Percentiles rank a stretch among this genome's conserved stretches.
phyloP scores from a whole-genome alignment of 2,329 filamentous ascomycete species.

The Arthrinium puccinioides region DNA sequence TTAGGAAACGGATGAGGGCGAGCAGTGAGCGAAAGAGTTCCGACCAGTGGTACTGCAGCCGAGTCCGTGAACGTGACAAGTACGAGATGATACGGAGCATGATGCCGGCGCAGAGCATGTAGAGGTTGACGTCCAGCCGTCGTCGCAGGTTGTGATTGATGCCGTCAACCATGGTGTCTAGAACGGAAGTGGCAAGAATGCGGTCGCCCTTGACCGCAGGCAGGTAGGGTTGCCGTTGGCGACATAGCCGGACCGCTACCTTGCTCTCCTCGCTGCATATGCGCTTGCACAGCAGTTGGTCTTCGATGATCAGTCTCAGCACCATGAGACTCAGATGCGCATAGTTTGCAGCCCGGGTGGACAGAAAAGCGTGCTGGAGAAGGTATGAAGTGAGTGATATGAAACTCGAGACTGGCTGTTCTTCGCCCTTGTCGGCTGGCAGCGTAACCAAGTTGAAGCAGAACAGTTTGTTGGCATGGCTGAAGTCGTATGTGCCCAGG shows the following conservation, averaged over 20 bases:
- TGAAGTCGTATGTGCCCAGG: constrained; percentile 86
- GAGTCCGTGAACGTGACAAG: constrained; percentile 72
- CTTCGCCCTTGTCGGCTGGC: constrained; percentile 53
- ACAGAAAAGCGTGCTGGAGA: constrained; percentile 86
- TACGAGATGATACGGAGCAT: constrained; percentile 78
- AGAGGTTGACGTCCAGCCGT: constrained; percentile 76
- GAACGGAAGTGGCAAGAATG: constrained; percentile 64
- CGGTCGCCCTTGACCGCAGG: constrained; percentile 68
- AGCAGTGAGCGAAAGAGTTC: constrained; percentile 89
- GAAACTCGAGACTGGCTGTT: constrained; percentile 73
- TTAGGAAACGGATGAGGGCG: constrained; percentile 82
- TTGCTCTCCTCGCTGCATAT: constrained; percentile 76
- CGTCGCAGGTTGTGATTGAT: constrained; percentile 90
- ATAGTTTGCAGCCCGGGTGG: constrained; percentile 70
- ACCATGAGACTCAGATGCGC: constrained; percentile 80
- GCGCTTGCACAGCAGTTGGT: constrained; percentile 71
- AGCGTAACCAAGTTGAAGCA: constrained; percentile 73
- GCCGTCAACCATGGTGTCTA: constrained; percentile 84
- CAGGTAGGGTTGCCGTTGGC: constrained; percentile 80
- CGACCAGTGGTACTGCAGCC: constrained; percentile 87
- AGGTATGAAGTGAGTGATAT: constrained; percentile 89
- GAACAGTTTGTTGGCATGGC: constrained; percentile 91
- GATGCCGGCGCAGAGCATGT: constrained; percentile 74
- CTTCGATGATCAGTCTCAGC: constrained; percentile 79
- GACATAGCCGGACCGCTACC: constrained; percentile 70